phyloP scores from a whole-genome alignment of 495 filamentous ascomycete species.

The Amniculicola lignicola region DNA sequence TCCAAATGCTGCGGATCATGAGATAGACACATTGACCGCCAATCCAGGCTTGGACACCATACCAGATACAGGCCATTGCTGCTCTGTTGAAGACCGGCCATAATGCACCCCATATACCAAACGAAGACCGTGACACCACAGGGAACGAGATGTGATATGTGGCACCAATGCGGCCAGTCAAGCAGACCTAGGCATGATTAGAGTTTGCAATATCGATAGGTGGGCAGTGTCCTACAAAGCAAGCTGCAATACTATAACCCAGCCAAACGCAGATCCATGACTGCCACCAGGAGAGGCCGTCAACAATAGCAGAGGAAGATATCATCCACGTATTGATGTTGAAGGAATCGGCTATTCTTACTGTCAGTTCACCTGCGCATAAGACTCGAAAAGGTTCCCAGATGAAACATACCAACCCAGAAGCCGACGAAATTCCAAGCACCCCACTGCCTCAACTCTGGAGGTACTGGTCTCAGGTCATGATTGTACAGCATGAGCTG shows the following conservation, averaged over 20 bases:
- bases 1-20: constrained; percentile 42
- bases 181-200: constrained; percentile 45
- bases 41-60: constrained; percentile 83
- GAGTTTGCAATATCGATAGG: background rate
- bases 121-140: constrained; percentile 40
- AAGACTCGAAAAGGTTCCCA: background rate
- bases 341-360: constrained; percentile 68
- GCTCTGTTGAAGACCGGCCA: constrained; percentile 92
- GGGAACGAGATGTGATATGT: constrained; percentile 46
- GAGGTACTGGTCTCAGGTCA: constrained; percentile 88
- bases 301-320: constrained; percentile 73
- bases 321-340: constrained; percentile 99
- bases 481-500: constrained; percentile 88
- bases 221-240: too few species aligned
- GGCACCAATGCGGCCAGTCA: constrained; percentile 70
- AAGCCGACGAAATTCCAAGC: constrained; percentile 83
- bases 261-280: constrained; percentile 74
- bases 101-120: constrained; percentile 49
- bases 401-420: constrained; percentile 33
- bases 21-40: constrained; percentile 56
- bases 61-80: constrained; percentile 80
- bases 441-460: constrained; percentile 80
- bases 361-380: background rate
- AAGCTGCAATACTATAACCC: constrained; percentile 73
- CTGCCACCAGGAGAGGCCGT: constrained; percentile 91